These are phyloP conservation scores for Neurospora sp. DNA, from an alignment of 2,329 filamentous ascomycete genomes.

Conservation along the genomic window DNA sequence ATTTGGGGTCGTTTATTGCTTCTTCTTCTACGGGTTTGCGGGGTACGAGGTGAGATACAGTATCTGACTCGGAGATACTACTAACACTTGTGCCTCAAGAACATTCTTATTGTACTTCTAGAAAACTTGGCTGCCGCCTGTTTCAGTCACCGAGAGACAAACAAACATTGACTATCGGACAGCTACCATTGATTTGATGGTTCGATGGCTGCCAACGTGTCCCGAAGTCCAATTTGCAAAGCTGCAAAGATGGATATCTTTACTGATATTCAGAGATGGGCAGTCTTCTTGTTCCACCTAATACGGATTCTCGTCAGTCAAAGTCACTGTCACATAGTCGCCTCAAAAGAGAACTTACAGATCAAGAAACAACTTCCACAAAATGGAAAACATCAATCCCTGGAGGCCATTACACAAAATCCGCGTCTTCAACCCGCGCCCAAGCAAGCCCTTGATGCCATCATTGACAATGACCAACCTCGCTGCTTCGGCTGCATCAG, in stretches of 20 bases:
- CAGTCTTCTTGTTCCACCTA: constrained; percentile 5
- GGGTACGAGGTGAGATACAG: background rate
- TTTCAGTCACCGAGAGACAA: background rate
- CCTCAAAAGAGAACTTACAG: constrained; percentile 26
- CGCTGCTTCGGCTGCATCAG: constrained; percentile 30
- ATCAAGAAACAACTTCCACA: constrained; percentile 40
- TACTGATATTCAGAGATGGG: background rate
- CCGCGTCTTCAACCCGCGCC: constrained; percentile 35
- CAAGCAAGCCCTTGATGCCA: constrained; percentile 32
- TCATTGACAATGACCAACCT: constrained; percentile 30
- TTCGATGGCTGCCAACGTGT: background rate
- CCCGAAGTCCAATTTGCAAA: background rate
- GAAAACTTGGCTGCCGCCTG: background rate
- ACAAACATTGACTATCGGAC: background rate
- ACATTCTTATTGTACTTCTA: background rate
- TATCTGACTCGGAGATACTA: background rate
- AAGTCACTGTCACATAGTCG: background rate
- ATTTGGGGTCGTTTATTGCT: background rate
- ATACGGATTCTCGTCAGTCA: background rate
- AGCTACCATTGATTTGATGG: background rate
- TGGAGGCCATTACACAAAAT: constrained; percentile 40
- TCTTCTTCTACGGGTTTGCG: background rate
- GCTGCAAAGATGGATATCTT: background rate
- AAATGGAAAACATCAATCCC: constrained; percentile 35
- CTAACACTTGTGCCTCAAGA: background rate